Base-by-base conservation (phyloP, 2,329 filamentous ascomycete species). In the Periconia macrospinosa region DNA sequence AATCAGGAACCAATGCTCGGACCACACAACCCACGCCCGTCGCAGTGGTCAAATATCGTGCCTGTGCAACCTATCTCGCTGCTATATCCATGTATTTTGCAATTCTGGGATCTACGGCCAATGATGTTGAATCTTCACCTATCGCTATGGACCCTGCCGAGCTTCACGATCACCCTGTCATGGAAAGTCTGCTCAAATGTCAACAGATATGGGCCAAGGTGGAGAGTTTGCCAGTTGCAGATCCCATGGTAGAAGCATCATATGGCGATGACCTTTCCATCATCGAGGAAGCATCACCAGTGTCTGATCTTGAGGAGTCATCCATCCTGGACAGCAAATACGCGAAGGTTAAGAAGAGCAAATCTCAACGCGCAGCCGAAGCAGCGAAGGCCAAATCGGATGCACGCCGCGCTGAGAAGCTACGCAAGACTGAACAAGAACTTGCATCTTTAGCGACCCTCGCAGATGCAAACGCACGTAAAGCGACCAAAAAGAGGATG, bases 31-130 rank as follows among this genome's bases (percentile, higher is more conserved):
- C 59, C 0, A 69, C 64, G 3, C 71, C 72, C 1, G 68, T 70
- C 50, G 72, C 70, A 9, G 59, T 75, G 10, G 81, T 91, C 54
- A 94, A 93, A 71, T 87, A 89, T 69, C 87, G 91, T 72, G 86
- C 92, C 11, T 79, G 96, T 40, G 88, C 90, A 6, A 90, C 92
- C 55, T 97, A 99, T 69, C 80, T 97, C 20, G 91, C 90, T 42
- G 83, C 91, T 1, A 80, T 99, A 61, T 88, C 90, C 46, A 92
- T 96, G 85, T 99, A 99, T 74, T 96, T 99, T 72, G 90, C 92
- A 37, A 83, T 97, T 35, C 78, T 99, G n/a, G 91, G 91, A 11
- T 96, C 91, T 0, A 87, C 91, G 1, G 81, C 86, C 47, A 85
- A 86, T 54, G 77, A 78, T 1, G 75, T 79, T 35, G 81, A 80